Evolutionary conservation across 169 alveolate species (phyloP).

Genomic region (Cryptosporidium muris): DNA sequence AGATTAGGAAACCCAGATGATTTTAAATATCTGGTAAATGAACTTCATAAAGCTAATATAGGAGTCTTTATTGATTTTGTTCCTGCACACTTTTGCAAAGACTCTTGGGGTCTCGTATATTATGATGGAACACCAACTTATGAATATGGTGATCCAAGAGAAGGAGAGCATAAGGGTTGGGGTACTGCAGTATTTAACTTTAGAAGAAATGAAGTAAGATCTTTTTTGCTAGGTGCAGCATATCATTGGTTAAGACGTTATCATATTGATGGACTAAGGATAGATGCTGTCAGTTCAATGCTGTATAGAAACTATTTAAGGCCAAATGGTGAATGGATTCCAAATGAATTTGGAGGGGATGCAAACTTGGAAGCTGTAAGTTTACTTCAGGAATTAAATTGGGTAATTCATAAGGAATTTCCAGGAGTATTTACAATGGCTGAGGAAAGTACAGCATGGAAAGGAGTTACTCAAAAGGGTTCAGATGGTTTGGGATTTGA

Average conservation of each 20-base stretch:
- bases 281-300: constrained; percentile 80
- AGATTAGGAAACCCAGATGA: constrained; percentile 79
- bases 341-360: constrained; percentile 80
- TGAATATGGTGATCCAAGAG: constrained; percentile 81
- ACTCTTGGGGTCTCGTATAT: constrained; percentile 78
- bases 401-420: constrained; percentile 80
- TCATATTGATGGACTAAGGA: constrained; percentile 80
- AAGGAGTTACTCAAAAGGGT: constrained; percentile 77
- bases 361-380: constrained; percentile 80
- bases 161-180: constrained; percentile 80
- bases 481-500: constrained; percentile 78
- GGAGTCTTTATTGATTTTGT: constrained; percentile 80
- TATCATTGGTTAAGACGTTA: constrained; percentile 80
- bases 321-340: constrained; percentile 78
- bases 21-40: constrained; percentile 77
- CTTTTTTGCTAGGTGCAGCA: constrained; percentile 80
- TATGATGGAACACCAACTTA: constrained; percentile 80
- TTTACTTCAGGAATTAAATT: constrained; percentile 76
- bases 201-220: constrained; percentile 79
- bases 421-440: constrained; percentile 82
- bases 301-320: constrained; percentile 75
- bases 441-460: constrained; percentile 79
- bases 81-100: constrained; percentile 81
- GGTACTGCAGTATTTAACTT: constrained; percentile 79
- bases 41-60: constrained; percentile 76